Conservation (phyloP, 306 rosid species). For the Lathyrus sativus region DNA sequence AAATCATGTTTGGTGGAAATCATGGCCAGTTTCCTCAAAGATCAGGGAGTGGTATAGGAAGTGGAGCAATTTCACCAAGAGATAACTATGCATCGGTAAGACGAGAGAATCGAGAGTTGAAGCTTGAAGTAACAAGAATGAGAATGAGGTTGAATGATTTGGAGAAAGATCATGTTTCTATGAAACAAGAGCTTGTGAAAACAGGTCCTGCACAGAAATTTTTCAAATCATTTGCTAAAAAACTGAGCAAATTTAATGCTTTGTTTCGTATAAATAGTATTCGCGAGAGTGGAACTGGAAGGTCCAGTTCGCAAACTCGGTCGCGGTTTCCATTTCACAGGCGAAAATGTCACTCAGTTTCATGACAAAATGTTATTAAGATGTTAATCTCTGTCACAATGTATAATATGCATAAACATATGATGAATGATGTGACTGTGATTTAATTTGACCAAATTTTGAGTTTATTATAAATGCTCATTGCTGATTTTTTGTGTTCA, state of each 20-base stretch:
- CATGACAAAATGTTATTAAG: conserved; percentile 44
- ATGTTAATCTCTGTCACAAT: conserved; percentile 39
- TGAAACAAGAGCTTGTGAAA: conserved; percentile 92
- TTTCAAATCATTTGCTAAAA: conserved; percentile 74
- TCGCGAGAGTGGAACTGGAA: conserved; percentile 34
- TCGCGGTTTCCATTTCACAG: conserved; percentile 81
- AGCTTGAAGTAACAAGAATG: conserved; percentile 98
- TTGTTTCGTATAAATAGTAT: conserved; percentile 66
- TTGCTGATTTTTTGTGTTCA: neutral
- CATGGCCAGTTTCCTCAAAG: conserved; percentile 82
- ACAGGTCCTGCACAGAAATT: conserved; percentile 73
- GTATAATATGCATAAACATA: conserved; percentile 30
- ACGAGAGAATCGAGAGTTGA: conserved; percentile 94
- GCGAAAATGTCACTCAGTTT: conserved; percentile 95
- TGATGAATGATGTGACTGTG: conserved; percentile 44
- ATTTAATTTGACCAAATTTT: conserved; percentile 31
- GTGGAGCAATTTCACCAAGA: conserved; percentile 96
- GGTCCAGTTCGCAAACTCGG: conserved; percentile 57
- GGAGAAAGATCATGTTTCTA: conserved; percentile 93
- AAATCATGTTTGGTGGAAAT: conserved; percentile 69
- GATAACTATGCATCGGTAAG: conserved; percentile 97
- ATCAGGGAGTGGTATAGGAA: conserved; percentile 93
- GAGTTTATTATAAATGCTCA: neutral
- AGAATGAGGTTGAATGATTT: conserved; percentile 96
- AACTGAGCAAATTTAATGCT: conserved; percentile 70